A percentile compares a stretch with the other conserved stretches of the same genome.
These are phyloP conservation scores for Mycena alexandri DNA, from an alignment of 768 basidiomycete species.

Conservation along the genomic window DNA sequence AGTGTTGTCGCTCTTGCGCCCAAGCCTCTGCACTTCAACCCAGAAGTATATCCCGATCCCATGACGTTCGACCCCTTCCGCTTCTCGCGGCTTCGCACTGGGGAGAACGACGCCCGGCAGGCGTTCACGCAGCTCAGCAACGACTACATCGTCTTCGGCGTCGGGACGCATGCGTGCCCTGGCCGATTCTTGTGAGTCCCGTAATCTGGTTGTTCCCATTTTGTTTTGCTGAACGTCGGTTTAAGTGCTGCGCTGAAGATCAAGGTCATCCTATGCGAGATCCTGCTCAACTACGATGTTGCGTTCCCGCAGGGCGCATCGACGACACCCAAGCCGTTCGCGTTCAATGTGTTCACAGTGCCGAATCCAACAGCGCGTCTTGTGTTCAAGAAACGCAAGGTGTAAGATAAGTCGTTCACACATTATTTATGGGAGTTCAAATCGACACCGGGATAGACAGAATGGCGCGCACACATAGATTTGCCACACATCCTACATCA, in stretches of 20 bases:
- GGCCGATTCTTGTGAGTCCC: conserved; percentile 24
- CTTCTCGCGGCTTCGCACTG: conserved; percentile 14
- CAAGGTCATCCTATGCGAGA: conserved; percentile 22
- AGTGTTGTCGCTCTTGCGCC: conserved; percentile 30
- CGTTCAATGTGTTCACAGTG: conserved; percentile 24
- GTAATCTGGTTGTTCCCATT: neutral
- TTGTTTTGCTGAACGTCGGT: neutral
- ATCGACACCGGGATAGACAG: no score
- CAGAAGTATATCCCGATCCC: conserved; percentile 18
- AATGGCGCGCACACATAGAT: no score
- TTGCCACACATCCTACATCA: no score
- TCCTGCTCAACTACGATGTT: conserved; percentile 27
- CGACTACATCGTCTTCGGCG: conserved; percentile 29
- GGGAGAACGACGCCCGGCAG: conserved; percentile 1
- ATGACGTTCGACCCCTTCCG: conserved; percentile 21
- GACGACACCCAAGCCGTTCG: conserved; percentile 11
- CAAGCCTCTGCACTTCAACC: conserved; percentile 20
- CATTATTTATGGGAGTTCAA: no score
- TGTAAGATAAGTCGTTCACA: no score
- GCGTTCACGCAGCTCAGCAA: conserved; percentile 29
- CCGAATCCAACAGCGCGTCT: neutral
- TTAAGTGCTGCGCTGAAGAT: conserved; percentile 24
- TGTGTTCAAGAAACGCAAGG: neutral
- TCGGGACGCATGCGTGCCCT: conserved; percentile 28
- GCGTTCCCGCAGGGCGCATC: conserved; percentile 16